Conservation (phyloP, 768 basidiomycete species). For the Gloeopeniophorella convolvens region DNA sequence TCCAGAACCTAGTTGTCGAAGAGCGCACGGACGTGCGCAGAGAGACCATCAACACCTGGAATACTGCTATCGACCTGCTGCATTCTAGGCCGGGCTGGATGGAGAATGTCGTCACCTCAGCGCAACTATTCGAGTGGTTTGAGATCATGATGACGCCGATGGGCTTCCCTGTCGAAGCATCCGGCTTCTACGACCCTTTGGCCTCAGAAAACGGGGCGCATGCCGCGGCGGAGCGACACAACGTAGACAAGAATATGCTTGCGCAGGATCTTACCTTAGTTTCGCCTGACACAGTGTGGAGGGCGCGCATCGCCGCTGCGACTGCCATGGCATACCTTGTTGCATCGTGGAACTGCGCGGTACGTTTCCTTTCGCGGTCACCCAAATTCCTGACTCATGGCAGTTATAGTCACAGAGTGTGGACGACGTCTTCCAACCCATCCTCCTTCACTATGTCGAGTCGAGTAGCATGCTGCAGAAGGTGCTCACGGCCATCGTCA, state of each 20-base stretch:
- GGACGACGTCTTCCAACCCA: conserved; percentile 66
- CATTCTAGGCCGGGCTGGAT: conserved; percentile 41
- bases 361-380: conserved; percentile 28
- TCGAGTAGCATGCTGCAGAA: conserved; percentile 91
- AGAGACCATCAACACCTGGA: conserved; percentile 69
- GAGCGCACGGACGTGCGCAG: conserved; percentile 80
- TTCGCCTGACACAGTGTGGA: conserved; percentile 64
- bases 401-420: conserved; percentile 32
- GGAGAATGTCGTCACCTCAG: conserved; percentile 47
- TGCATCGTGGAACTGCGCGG: conserved; percentile 57
- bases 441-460: conserved; percentile 72
- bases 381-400: conserved; percentile 1
- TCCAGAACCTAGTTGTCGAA: conserved; percentile 91
- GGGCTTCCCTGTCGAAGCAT: conserved; percentile 65
- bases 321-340: conserved; percentile 70
- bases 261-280: conserved; percentile 84
- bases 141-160: conserved; percentile 84
- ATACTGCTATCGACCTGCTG: conserved; percentile 54
- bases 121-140: conserved; percentile 77
- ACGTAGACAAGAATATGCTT: conserved; percentile 95
- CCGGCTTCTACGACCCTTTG: conserved; percentile 60
- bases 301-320: conserved; percentile 73
- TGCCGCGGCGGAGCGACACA: conserved; percentile 60
- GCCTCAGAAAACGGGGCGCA: conserved; percentile 41
- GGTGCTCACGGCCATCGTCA: conserved; percentile 73